Conservation (phyloP, 2,329 filamentous ascomycete genomes). For the Cercospora sojina region DNA sequence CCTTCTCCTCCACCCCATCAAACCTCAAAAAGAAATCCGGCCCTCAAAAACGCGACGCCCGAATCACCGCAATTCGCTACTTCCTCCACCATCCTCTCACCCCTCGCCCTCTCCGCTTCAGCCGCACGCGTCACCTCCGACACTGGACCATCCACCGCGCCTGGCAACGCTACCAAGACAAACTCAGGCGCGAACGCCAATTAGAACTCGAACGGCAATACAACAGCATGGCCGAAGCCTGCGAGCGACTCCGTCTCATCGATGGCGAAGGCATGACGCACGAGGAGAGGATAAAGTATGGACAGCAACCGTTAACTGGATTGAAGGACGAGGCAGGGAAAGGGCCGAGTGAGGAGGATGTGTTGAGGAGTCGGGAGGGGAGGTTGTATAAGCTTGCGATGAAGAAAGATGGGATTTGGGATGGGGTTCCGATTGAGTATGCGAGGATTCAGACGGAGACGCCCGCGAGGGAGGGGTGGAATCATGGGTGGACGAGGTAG, state of each 20-base stretch:
- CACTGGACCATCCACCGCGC: conserved; percentile 99
- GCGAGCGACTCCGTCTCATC: conserved; percentile 71
- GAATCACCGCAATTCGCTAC: conserved; percentile 59
- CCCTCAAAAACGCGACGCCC: conserved; percentile 36
- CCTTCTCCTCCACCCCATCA: conserved; percentile 42
- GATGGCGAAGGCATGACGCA: conserved; percentile 45
- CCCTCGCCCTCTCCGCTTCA: conserved; percentile 80
- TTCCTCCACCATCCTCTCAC: conserved; percentile 67
- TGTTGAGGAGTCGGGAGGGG: conserved; percentile 42
- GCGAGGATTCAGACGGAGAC: conserved; percentile 80
- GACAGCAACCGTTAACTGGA: conserved; percentile 10
- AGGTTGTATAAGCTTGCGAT: conserved; percentile 83
- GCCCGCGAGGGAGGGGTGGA: conserved; percentile 78
- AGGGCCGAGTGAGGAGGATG: conserved; percentile 46
- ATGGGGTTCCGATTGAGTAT: conserved; percentile 88
- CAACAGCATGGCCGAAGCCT: conserved; percentile 78
- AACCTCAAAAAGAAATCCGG: conserved; percentile 37
- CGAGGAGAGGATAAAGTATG: conserved; percentile 29
- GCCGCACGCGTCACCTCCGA: conserved; percentile 78
- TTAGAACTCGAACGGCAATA: conserved; percentile 75
- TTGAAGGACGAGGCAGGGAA: background rate
- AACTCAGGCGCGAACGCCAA: conserved; percentile 63
- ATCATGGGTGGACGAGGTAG: conserved; percentile 80
- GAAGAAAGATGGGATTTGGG: conserved; percentile 84
- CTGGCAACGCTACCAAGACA: conserved; percentile 76